These are phyloP conservation scores for Prunella vulgaris DNA, from an alignment of 257 asterid species.

Conservation along the genomic window DNA sequence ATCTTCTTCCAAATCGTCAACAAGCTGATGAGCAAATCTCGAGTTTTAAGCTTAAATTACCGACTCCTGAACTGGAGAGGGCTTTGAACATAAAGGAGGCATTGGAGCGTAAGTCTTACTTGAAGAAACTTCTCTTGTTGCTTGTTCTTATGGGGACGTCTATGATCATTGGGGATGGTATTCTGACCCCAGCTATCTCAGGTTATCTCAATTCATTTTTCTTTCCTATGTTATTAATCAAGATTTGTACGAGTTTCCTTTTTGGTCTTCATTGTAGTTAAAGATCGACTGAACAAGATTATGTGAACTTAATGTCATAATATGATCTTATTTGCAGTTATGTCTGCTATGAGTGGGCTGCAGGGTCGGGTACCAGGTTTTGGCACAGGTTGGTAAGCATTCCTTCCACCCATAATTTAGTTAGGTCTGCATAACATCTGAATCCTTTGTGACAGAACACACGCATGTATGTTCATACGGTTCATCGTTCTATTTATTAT, in stretches of 20 bases:
- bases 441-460: constrained; percentile 1
- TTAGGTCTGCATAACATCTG: not conserved
- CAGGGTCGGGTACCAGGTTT: constrained; percentile 82
- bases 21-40: constrained; percentile 82
- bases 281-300: not conserved
- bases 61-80: constrained; percentile 91
- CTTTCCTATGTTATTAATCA: not conserved
- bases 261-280: not conserved
- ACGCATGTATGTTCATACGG: not conserved
- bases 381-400: constrained; percentile 54
- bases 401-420: not conserved
- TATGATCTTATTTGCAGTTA: constrained; percentile 50
- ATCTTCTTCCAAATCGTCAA: constrained; percentile 85
- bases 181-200: constrained; percentile 94
- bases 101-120: constrained; percentile 56
- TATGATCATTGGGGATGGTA: constrained; percentile 94
- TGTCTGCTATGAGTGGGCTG: constrained; percentile 97
- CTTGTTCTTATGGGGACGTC: constrained; percentile 93
- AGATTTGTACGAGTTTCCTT: not conserved
- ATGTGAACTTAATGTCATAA: not conserved
- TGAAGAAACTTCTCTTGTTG: constrained; percentile 58
- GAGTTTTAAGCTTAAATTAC: constrained; percentile 86
- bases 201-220: constrained; percentile 33
- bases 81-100: constrained; percentile 73
- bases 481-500: not conserved